These are phyloP conservation scores for Aciculosporium take DNA, from an alignment of 2,329 filamentous ascomycete genomes.

Conservation along the genomic window DNA sequence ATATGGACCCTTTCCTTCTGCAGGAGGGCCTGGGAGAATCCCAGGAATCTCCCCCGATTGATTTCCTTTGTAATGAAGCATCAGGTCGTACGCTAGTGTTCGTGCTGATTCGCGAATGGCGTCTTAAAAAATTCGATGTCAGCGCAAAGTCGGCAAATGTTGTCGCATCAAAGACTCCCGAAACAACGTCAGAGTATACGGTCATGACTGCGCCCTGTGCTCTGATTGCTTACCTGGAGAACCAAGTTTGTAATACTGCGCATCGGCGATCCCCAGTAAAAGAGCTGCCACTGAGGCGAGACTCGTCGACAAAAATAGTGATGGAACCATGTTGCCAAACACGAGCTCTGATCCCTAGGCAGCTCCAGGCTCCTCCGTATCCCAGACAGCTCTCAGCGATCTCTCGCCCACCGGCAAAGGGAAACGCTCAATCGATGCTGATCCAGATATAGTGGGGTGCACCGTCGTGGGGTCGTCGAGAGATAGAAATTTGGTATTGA, in stretches of 20 bases:
- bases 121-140: slow-evolving; percentile 21
- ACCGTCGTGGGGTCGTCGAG: not conserved
- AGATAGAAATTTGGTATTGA: not conserved
- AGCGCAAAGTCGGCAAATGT: not conserved
- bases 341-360: not conserved
- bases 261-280: slow-evolving; percentile 8
- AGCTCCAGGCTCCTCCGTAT: not conserved
- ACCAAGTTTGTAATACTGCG: slow-evolving; percentile 18
- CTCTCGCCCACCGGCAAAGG: not conserved
- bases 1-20: slow-evolving; percentile 34
- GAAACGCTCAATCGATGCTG: not conserved
- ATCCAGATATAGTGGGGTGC: not conserved
- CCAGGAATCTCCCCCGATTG: slow-evolving; percentile 37
- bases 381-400: no score
- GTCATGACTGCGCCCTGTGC: not conserved
- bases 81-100: slow-evolving; percentile 34
- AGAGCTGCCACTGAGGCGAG: slow-evolving; percentile 3
- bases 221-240: slow-evolving; percentile 14
- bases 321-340: slow-evolving; percentile 2
- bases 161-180: not conserved
- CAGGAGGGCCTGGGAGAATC: slow-evolving; percentile 42
- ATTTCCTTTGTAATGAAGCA: slow-evolving; percentile 37
- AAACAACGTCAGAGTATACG: not conserved
- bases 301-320: not conserved
- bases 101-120: slow-evolving; percentile 32